Base-by-base conservation (phyloP, 345 rosid genomes). In the Melaleuca quinquenervia region DNA sequence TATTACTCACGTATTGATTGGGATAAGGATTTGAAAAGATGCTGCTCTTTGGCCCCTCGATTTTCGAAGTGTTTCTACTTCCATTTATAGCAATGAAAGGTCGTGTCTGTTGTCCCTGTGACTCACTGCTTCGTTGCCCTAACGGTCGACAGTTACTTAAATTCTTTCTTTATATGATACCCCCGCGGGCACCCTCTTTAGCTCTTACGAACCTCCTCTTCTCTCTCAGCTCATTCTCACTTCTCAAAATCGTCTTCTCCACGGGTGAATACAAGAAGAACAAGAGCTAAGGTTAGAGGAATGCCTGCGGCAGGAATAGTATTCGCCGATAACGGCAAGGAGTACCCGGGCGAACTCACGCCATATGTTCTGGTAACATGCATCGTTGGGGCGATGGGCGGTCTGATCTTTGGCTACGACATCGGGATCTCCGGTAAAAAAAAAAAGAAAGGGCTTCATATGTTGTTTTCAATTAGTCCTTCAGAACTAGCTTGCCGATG, bases 321-420 rank as follows among this genome's bases (percentile, higher is more conserved):
- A 2, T 90, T 87, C 6, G 85, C 87, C 49, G 92, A 88, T 20
- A 86, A 54, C 86, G 91, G 91, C 49, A 91, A 36, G 90, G 95
- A 88, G 85, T 96, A 96, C 86, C 97, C 98, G 45, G 99, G 99
- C 18, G 96, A 93, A 6, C 96, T 96, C 11, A 96, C 99, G 32
- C 91, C 88, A 6, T 96, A 85, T 84, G 99, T 96, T 74, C 88
- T 88, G 14, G 91, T 95, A 58, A 95, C 99, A 48, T 96, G 98
- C 84, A 89, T 96, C 29, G 95, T 96, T 26, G 99, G 98, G 21
- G 97, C 95, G 90, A 96, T 95, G 99, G 99, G 99, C 1, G 99
- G 99, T 86, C 92, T 96, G 89, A 96, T 96, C 89, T 96, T 96
- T 49, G 99, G 99, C 22, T 96, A 96, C 58, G 99, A 96, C 88